Base-by-base conservation (phyloP, 1,139 yeast genomes). In the Taiozyma onychis region DNA sequence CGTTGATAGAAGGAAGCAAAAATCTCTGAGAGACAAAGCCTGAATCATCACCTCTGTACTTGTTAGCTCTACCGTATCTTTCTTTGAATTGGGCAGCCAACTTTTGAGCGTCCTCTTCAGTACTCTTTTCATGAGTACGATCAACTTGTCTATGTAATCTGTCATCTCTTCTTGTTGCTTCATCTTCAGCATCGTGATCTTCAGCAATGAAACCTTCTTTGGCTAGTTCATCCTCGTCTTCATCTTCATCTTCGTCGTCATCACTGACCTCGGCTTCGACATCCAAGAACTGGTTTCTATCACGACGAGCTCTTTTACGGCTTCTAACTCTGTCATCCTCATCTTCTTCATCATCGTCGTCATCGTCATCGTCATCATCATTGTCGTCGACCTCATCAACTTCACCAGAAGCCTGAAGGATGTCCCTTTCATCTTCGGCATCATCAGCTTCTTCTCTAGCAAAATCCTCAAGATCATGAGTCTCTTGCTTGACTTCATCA, bases 191-290 rank as follows among this genome's bases (percentile, higher is more conserved):
- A 16, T 72, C 85, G 55, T 85, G 95, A 59, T 86, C 96, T 9
- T 83, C 72, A 5, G 76, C 81, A 57, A 85, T 81, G 65, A 85
- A 85, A 64, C 88, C 96, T 64, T 90, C 95, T 61, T 91, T 80
- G 51, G 87, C 80, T 43, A 88, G 72, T 57, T 87, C 97, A 60
- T 89, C 97, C 58, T 89, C 96, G 53, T 90, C 98, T 59, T 91
- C 98, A 46, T 89, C 85, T 41, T 85, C 91, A 42, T 93, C 99
- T 58, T 93, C 99, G 53, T 93, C 99, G 59, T 93, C 99, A 54
- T 93, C 98, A 67, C 95, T 97, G 52, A 93, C 99, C 67, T 93
- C 99, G 53, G 99, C 99, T 75, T 93, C 99, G 51, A 93, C 95
- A 86, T 93, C 99, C 70, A 93, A 78, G 69, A 93, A 93, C 74